A percentile compares a stretch with the other conserved stretches of the same genome.
phyloP scores from a whole-genome alignment of 139 green algal genomes.

The Closterium sp. region DNA sequence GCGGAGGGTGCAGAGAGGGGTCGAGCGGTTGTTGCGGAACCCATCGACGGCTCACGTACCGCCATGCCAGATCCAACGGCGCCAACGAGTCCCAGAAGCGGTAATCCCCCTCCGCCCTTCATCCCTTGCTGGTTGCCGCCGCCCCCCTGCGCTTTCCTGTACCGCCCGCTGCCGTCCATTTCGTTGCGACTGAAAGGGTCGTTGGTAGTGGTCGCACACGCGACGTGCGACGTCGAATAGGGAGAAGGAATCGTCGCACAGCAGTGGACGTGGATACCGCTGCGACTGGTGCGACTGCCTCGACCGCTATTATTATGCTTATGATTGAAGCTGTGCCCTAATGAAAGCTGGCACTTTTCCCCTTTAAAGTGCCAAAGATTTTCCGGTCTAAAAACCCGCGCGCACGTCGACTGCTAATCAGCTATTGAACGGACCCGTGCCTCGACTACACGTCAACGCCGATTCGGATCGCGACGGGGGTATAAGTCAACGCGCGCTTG shows the following conservation, averaged over 20 bases:
- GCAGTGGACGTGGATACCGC: neutral
- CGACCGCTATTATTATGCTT: neutral
- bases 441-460: neutral
- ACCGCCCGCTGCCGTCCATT: neutral
- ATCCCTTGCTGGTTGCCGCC: neutral
- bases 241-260: neutral
- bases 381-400: too few relatives aligned
- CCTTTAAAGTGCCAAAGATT: neutral
- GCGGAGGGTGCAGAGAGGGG: neutral
- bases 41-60: neutral
- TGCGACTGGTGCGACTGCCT: neutral
- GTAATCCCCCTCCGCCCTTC: neutral
- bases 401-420: too few relatives aligned
- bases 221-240: neutral
- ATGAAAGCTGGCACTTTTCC: neutral
- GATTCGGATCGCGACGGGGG: neutral
- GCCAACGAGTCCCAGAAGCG: neutral
- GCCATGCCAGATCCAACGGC: neutral
- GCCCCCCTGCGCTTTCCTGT: neutral
- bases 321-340: neutral
- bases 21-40: neutral
- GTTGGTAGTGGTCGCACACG: neutral
- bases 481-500: too few relatives aligned
- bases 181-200: neutral
- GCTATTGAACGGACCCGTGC: neutral